Evolutionary conservation across 257 asterid genomes (phyloP).

Genomic region (Plantago ovata): DNA sequence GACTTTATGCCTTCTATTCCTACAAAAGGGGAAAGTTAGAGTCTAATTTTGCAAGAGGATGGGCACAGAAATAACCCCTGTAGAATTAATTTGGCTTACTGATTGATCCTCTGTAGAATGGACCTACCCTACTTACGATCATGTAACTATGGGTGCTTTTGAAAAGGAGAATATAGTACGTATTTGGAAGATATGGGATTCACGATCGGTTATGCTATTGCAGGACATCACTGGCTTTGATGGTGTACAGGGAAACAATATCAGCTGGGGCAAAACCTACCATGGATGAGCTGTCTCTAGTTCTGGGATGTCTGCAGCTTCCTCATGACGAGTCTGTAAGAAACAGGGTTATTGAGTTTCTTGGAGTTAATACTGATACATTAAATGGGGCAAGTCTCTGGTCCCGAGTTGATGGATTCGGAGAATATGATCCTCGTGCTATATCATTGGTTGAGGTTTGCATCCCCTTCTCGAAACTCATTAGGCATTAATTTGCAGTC

Average conservation of each 20-base stretch:
- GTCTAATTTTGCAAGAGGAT: too few species aligned
- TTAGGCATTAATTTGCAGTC: slow-evolving; percentile 2
- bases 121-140: too few species aligned
- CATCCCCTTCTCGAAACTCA: slow-evolving; percentile 15
- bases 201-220: slow-evolving; percentile 30
- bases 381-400: slow-evolving; percentile 51
- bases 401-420: slow-evolving; percentile 88
- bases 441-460: slow-evolving; percentile 86
- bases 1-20: too few species aligned
- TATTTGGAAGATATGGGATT: slow-evolving; percentile 23
- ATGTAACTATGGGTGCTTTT: neutral
- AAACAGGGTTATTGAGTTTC: slow-evolving; percentile 71
- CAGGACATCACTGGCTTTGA: slow-evolving; percentile 95
- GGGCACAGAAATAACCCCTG: too few species aligned
- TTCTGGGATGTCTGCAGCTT: slow-evolving; percentile 85
- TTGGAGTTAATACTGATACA: slow-evolving; percentile 42
- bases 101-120: too few species aligned
- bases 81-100: too few species aligned
- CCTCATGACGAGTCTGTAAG: slow-evolving; percentile 68
- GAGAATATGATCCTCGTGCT: slow-evolving; percentile 96
- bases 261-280: slow-evolving; percentile 70
- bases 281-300: slow-evolving; percentile 68
- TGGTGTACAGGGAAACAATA: slow-evolving; percentile 80
- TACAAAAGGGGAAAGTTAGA: too few species aligned
- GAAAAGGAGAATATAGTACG: slow-evolving; percentile 4